Evolutionary conservation across 305 asterid species (phyloP), one percentile per base, ranked within the genome.

Genomic region (Lippia alba): DNA sequence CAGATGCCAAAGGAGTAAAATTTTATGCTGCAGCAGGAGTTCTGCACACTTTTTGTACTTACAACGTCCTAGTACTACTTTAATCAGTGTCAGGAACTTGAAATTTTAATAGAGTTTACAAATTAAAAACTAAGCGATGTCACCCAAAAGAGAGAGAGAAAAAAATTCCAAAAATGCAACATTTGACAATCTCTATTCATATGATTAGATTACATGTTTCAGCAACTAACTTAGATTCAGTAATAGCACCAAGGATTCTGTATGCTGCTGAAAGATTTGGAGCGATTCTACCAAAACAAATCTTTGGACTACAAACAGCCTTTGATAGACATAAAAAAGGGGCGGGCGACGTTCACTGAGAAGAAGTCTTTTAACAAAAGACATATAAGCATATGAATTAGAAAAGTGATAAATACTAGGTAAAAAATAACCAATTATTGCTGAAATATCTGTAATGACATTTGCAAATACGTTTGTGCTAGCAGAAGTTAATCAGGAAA

Each of bases 81-180:
- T 12, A 67, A 67, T 20, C 58, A 41, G 33, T 41, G 15, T 20
- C 64, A 55, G 6, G 61, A 55, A 55, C 60, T 62, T 24, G 45
- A 8, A 14, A 45, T 5, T 51, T 20, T 12, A 4, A 19, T 19
- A 53, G 11, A 18, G 34, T 32, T 50, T 6, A 64, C 30, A 24
- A 24, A 24, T 24, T 24, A 3, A 24, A 24, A 24, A 24, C 30
- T 24, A 1, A 24, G 30, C 30, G 30, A 24, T 24, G 30, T 24
- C 30, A 24, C 3, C 30, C 30, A 24, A 24, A 24, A 24, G 30
- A 24, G 30, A 3, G 3, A 24, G 3, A 24, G 30, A 24, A 3
- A 3, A 24, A 24, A 24, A 24, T 24, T 24, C 30, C 30, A 1
- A 24, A 24, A 24, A 24, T 53, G 12, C 33, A 53, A 53, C 8